Base-by-base conservation (phyloP, 176 grass and related monocot genomes). In the Ensete glaucum region DNA sequence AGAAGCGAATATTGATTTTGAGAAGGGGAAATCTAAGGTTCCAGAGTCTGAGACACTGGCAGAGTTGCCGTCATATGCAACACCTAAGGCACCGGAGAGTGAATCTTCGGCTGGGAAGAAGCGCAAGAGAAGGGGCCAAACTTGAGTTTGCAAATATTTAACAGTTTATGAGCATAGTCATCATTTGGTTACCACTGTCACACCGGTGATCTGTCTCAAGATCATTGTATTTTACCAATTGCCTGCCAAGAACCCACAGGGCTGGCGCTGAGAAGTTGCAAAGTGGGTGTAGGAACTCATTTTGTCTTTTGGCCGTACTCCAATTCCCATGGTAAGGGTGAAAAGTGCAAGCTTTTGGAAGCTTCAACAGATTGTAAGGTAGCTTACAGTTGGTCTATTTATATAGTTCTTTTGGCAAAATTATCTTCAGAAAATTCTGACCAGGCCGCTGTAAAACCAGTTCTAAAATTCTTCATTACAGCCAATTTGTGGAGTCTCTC, bases 71-170 rank as follows among this genome's bases (percentile, higher is more conserved):
- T 22, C 22, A 11, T 16, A 22, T 7, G 19, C 50, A 6, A 25
- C 62, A 53, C 3, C 24, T 0, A 68, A 68, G 24, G 14, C 76
- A 54, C 9, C 52, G 56, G 76, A 54, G 29, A 63, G 73, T 49
- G 82, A 85, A 79, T 72, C 57, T 16, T 78, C 71, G 22, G 55
- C 73, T 22, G 74, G 68, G 23, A 87, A 74, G 80, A 91, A 78
- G 80, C 77, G 74, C 59, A 76, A 58, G 70, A 83, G 80, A 62
- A 88, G 78, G 83, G 57, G 13, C 10, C 55, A 29, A 56, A 72
- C 43, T 54, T 85, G 12, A 67, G 24, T 12, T 34, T 67, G 11
- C 10, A 7, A 20, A 8, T 60, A n/a, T 60, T 60, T 19, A 60
- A 15, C 21, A 15, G 16, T n/a, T 60, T 8, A 20, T 1, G 21